phyloP scores from a whole-genome alignment of 495 filamentous ascomycete species.

The Podospora didyma region DNA sequence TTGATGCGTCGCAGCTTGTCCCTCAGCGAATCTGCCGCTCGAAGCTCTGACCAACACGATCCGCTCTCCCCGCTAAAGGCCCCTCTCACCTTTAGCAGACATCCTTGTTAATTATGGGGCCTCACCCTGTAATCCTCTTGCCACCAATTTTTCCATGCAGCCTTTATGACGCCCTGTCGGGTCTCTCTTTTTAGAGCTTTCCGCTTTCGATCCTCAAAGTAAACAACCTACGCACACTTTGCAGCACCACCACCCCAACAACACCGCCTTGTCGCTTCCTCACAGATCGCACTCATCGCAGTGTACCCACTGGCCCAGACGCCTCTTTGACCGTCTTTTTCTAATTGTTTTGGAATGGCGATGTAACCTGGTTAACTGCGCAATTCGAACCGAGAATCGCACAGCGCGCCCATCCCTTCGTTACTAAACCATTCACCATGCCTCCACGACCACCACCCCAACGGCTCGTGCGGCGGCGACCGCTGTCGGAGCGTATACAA shows the following conservation, averaged over 20 bases:
- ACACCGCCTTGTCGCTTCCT: too few species aligned
- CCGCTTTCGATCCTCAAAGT: too few species aligned
- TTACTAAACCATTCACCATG: slow-evolving; percentile 20
- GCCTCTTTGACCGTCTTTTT: neutral
- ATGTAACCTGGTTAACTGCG: neutral
- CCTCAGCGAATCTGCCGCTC: neutral
- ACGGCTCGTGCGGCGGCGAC: slow-evolving; percentile 72
- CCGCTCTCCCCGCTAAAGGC: neutral
- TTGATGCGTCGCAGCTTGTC: too few species aligned
- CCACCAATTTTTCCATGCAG: too few species aligned
- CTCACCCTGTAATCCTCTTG: too few species aligned
- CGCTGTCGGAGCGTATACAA: slow-evolving; percentile 71
- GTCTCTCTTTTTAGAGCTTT: too few species aligned
- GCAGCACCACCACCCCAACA: too few species aligned
- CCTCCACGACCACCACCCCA: slow-evolving; percentile 26
- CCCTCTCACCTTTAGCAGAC: slow-evolving; percentile 2
- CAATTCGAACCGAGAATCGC: neutral
- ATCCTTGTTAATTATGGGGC: neutral
- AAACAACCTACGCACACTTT: too few species aligned
- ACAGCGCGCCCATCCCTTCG: neutral
- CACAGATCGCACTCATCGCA: too few species aligned
- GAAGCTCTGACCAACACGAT: slow-evolving; percentile 19
- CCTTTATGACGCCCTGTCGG: too few species aligned
- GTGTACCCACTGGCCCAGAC: neutral
- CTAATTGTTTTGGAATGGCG: slow-evolving; percentile 4